A percentile compares a stretch with the other conserved stretches of the same genome.
Conservation (phyloP, 1,284 basidiomycete species). For the Ustilago esculenta region DNA sequence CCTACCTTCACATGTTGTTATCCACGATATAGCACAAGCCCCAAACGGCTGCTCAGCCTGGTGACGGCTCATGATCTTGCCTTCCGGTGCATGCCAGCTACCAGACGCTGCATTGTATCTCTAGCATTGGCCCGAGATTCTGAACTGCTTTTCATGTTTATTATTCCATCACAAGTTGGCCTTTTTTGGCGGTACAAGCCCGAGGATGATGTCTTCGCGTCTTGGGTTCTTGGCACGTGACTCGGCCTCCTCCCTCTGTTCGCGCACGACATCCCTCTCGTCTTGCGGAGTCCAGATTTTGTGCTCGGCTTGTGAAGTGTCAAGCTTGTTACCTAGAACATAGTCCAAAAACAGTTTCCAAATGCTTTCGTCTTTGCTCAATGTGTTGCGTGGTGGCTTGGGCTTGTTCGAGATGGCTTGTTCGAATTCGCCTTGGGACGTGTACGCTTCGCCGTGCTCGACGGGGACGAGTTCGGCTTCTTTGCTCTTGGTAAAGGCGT, state of each 20-base stretch:
- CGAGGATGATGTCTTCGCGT: slow-evolving; percentile 24
- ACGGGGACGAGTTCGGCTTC: slow-evolving; percentile 26
- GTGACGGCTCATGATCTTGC: too few relatives aligned
- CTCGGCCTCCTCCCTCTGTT: slow-evolving; percentile 19
- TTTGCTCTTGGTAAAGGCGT: slow-evolving; percentile 41
- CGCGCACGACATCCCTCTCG: slow-evolving; percentile 34
- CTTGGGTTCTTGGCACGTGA: slow-evolving; percentile 18
- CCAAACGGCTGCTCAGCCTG: too few relatives aligned
- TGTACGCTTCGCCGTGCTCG: slow-evolving; percentile 50
- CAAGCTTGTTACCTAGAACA: slow-evolving; percentile 36
- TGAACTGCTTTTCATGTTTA: too few relatives aligned
- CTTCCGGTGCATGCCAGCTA: too few relatives aligned
- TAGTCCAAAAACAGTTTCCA: slow-evolving; percentile 54
- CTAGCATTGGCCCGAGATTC: too few relatives aligned
- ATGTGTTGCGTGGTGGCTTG: slow-evolving; percentile 18
- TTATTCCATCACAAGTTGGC: slow-evolving; percentile 20
- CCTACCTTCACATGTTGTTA: not conserved
- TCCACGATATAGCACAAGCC: slow-evolving; percentile 1
- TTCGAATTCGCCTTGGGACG: slow-evolving; percentile 22
- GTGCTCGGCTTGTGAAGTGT: slow-evolving; percentile 29
- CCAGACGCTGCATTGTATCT: too few relatives aligned
- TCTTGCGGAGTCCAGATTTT: slow-evolving; percentile 38
- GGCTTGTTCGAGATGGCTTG: slow-evolving; percentile 22
- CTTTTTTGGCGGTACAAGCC: slow-evolving; percentile 18
- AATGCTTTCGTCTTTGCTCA: slow-evolving; percentile 52